These are phyloP conservation scores for Cytospora chrysosperma DNA, from an alignment of 2,329 filamentous ascomycete species.

Conservation along the genomic window DNA sequence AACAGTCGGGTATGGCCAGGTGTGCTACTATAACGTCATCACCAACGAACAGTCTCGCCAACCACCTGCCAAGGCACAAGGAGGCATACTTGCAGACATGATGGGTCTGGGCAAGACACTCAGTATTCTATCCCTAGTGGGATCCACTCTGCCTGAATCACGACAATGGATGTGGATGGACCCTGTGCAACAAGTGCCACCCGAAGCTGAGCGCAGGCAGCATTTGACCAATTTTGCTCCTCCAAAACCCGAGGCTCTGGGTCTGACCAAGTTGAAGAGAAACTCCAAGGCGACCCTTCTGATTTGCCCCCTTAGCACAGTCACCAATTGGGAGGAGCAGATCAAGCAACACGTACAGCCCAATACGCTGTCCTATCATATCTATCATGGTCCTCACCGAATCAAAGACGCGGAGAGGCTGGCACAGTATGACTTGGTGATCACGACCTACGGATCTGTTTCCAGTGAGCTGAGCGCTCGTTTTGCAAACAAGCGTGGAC, in stretches of 20 bases:
- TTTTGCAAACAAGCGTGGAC: constrained; percentile 57
- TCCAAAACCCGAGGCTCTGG: constrained; percentile 44
- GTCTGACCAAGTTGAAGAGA: constrained; percentile 51
- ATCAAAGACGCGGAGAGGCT: constrained; percentile 68
- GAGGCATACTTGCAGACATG: constrained; percentile 79
- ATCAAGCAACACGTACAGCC: constrained; percentile 76
- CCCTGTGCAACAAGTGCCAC: constrained; percentile 47
- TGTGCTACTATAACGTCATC: constrained; percentile 78
- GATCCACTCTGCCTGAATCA: constrained; percentile 63
- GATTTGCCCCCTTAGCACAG: constrained; percentile 84
- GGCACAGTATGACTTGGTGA: constrained; percentile 74
- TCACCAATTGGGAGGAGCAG: constrained; percentile 94
- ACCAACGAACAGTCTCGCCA: constrained; percentile 64
- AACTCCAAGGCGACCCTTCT: constrained; percentile 82
- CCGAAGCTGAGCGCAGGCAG: constrained; percentile 33
- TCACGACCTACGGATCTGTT: constrained; percentile 90
- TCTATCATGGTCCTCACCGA: constrained; percentile 82
- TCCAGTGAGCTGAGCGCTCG: constrained; percentile 72
- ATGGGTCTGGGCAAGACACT: constrained; percentile 89
- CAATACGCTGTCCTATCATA: constrained; percentile 66
- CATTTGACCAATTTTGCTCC: constrained; percentile 36
- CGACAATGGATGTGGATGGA: constrained; percentile 56
- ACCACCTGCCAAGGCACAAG: constrained; percentile 65
- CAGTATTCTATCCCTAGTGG: constrained; percentile 77
- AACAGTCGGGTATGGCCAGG: constrained; percentile 50